phyloP scores from a whole-genome alignment of 768 basidiomycete species.

The Dacryopinax spathularia region DNA sequence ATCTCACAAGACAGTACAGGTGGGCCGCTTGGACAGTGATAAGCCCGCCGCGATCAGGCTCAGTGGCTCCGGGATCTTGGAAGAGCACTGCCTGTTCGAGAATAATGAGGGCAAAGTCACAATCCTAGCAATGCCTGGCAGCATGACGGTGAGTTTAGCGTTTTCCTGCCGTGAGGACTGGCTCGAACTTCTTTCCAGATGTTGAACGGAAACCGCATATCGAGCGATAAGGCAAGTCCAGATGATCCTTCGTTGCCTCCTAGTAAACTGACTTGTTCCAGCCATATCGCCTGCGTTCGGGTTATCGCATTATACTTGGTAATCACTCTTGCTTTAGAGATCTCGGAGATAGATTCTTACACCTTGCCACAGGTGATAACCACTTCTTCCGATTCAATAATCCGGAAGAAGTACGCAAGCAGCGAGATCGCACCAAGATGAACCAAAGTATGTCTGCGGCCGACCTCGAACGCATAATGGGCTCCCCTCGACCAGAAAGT shows the following conservation, averaged over 20 bases:
- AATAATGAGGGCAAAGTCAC: slow-evolving; percentile 74
- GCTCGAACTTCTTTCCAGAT: slow-evolving; percentile 36
- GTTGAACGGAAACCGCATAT: slow-evolving; percentile 82
- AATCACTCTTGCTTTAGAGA: slow-evolving; percentile 17
- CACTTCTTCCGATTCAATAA: slow-evolving; percentile 98
- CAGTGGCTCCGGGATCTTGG: slow-evolving; percentile 79
- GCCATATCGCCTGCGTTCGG: slow-evolving; percentile 79
- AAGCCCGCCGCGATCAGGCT: slow-evolving; percentile 77
- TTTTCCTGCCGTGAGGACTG: too few relatives aligned
- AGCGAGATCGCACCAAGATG: slow-evolving; percentile 68
- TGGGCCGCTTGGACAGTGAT: slow-evolving; percentile 76
- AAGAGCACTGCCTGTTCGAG: slow-evolving; percentile 87
- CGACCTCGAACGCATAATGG: slow-evolving; percentile 38
- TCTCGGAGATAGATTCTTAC: slow-evolving; percentile 6
- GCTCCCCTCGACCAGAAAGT: slow-evolving; percentile 33
- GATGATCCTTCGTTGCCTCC: neutral
- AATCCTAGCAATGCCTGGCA: slow-evolving; percentile 62
- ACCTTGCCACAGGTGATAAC: slow-evolving; percentile 52
- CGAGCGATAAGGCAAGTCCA: slow-evolving; percentile 52
- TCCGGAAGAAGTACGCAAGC: slow-evolving; percentile 86
- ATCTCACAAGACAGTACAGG: slow-evolving; percentile 28
- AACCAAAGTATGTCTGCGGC: slow-evolving; percentile 49
- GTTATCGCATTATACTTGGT: slow-evolving; percentile 94
- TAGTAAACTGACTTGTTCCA: slow-evolving; percentile 14
- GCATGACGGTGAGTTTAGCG: slow-evolving; percentile 55